Conservation (phyloP, 2,329 filamentous ascomycete genomes). For the Pestalotiopsis sp. region DNA sequence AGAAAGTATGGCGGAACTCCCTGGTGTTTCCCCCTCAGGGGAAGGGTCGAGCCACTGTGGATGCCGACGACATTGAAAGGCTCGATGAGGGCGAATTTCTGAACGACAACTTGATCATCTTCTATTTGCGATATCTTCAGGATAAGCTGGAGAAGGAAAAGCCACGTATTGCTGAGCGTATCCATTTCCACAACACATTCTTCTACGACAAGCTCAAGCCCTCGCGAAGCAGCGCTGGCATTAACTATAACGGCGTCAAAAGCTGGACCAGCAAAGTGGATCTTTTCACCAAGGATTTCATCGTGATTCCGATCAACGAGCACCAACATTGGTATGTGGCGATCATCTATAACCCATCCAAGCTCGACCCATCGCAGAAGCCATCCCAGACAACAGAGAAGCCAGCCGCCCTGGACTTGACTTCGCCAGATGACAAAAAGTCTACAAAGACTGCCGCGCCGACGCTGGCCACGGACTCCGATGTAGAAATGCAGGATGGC, state of each 20-base stretch:
- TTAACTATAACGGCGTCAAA: slow-evolving; percentile 85
- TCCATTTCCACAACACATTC: slow-evolving; percentile 92
- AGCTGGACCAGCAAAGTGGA: slow-evolving; percentile 88
- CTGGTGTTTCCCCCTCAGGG: slow-evolving; percentile 64
- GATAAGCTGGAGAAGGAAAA: slow-evolving; percentile 57
- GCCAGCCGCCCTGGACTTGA: background rate
- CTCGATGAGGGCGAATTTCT: slow-evolving; percentile 85
- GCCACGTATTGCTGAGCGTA: slow-evolving; percentile 60
- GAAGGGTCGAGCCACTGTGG: slow-evolving; percentile 66
- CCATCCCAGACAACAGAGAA: background rate
- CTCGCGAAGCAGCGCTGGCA: slow-evolving; percentile 52
- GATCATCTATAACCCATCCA: slow-evolving; percentile 87
- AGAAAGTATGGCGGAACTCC: slow-evolving; percentile 54
- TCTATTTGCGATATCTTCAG: slow-evolving; percentile 80
- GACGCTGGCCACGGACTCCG: background rate
- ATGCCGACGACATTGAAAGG: slow-evolving; percentile 72
- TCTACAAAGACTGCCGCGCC: background rate
- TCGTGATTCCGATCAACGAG: slow-evolving; percentile 92
- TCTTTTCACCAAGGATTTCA: slow-evolving; percentile 83
- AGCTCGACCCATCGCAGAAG: slow-evolving; percentile 48
- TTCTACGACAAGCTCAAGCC: slow-evolving; percentile 82
- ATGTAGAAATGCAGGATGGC: background rate
- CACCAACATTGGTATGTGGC: slow-evolving; percentile 89
- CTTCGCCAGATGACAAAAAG: background rate
- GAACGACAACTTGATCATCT: slow-evolving; percentile 91